These are phyloP conservation scores for Citrus cavaleriei DNA, from an alignment of 345 rosid genomes.

Conservation along the genomic window DNA sequence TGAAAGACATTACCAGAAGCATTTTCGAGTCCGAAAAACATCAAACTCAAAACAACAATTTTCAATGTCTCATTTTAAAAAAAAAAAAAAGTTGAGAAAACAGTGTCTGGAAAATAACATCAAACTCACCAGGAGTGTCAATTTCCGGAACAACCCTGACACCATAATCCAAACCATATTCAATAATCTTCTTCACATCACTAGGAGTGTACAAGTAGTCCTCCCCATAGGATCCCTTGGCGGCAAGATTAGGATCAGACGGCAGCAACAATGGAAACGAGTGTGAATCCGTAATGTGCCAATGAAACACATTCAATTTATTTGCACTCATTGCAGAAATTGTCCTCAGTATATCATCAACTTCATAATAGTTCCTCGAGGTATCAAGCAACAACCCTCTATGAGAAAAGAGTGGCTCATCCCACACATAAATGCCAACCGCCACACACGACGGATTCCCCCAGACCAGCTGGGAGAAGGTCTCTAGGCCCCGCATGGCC, in stretches of 20 bases:
- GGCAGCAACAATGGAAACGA: constrained; percentile 79
- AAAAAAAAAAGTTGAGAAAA: background rate
- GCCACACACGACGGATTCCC: constrained; percentile 46
- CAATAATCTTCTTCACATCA: constrained; percentile 52
- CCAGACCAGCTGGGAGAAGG: constrained; percentile 84
- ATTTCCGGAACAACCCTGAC: constrained; percentile 82
- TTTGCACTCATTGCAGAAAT: constrained; percentile 69
- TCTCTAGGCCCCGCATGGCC: constrained; percentile 84
- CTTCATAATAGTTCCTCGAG: constrained; percentile 71
- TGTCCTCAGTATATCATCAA: constrained; percentile 62
- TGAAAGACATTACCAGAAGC: background rate
- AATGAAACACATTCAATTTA: constrained; percentile 86
- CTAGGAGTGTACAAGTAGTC: constrained; percentile 52
- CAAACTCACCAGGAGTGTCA: constrained; percentile 73
- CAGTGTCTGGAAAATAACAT: background rate
- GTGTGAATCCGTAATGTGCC: constrained; percentile 88
- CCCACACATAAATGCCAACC: constrained; percentile 43
- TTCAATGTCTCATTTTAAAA: background rate
- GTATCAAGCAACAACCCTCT: constrained; percentile 78
- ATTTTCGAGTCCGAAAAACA: background rate
- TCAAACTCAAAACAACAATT: background rate
- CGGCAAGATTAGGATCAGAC: constrained; percentile 70
- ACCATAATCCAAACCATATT: constrained; percentile 70
- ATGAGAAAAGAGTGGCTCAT: constrained; percentile 62
- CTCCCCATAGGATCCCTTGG: constrained; percentile 65